Evolutionary conservation across 352 stramenopile species (phyloP).

Genomic region (Pythium coloratum): DNA sequence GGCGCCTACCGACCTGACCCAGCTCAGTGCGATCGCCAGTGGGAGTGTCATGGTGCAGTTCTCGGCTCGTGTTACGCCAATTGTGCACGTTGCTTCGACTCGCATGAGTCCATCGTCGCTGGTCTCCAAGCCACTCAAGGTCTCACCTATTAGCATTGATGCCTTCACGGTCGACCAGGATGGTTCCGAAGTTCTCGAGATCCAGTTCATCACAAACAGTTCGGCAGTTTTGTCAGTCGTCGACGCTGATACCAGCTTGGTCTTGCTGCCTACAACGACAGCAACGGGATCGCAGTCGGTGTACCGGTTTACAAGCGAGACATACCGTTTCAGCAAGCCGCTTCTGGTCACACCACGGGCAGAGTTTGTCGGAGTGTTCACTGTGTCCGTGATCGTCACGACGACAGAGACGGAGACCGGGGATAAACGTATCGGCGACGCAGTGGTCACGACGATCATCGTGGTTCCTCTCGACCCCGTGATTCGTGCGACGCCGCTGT

Average conservation of each 20-base stretch:
- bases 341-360: constrained; percentile 35
- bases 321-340: constrained; percentile 22
- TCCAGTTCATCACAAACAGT: constrained; percentile 12
- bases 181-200: constrained; percentile 18
- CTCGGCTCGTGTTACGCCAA: constrained; percentile 7
- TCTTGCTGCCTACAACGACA: not conserved
- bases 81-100: constrained; percentile 11
- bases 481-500: constrained; percentile 9
- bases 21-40: not conserved
- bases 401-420: constrained; percentile 38
- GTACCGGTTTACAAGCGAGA: constrained; percentile 11
- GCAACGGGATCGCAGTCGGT: not conserved
- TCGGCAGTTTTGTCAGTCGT: constrained; percentile 12
- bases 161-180: constrained; percentile 20
- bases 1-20: not conserved
- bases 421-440: constrained; percentile 18
- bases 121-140: constrained; percentile 17
- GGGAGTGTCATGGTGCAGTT: not conserved
- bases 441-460: constrained; percentile 27
- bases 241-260: not conserved
- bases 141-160: not conserved
- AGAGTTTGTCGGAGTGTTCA: constrained; percentile 47
- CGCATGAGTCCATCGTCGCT: constrained; percentile 1
- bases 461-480: constrained; percentile 31
- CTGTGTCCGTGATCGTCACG: constrained; percentile 34